These are phyloP conservation scores for Paecilomyces variotii DNA, from an alignment of 2,329 filamentous ascomycete species.

Conservation along the genomic window DNA sequence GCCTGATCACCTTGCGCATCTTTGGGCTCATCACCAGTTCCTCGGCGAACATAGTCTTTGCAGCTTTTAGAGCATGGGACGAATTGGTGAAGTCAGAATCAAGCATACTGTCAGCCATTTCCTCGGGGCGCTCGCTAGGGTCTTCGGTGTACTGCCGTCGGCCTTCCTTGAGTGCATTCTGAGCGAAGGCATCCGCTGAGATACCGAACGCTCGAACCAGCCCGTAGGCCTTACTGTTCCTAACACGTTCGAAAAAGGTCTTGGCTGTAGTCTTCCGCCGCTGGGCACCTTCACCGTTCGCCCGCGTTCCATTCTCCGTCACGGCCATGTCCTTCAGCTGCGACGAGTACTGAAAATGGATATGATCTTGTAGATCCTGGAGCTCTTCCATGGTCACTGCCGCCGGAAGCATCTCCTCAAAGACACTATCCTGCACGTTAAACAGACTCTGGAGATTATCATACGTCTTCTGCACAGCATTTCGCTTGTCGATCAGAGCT, in stretches of 20 bases:
- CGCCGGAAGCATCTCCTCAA: slow-evolving; percentile 72
- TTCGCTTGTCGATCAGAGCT: slow-evolving; percentile 84
- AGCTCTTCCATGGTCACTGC: slow-evolving; percentile 88
- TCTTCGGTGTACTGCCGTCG: slow-evolving; percentile 81
- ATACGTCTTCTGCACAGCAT: slow-evolving; percentile 70
- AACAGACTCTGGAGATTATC: slow-evolving; percentile 63
- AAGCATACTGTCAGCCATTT: slow-evolving; percentile 73
- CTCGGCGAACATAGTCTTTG: slow-evolving; percentile 82
- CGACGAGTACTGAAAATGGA: slow-evolving; percentile 85
- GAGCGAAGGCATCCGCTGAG: slow-evolving; percentile 76
- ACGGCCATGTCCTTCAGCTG: slow-evolving; percentile 73
- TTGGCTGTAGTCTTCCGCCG: slow-evolving; percentile 76
- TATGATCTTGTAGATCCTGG: slow-evolving; percentile 91
- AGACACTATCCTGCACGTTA: slow-evolving; percentile 61
- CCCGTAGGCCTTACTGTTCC: slow-evolving; percentile 68
- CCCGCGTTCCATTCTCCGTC: slow-evolving; percentile 23
- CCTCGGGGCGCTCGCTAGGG: slow-evolving; percentile 67
- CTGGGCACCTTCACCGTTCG: slow-evolving; percentile 59
- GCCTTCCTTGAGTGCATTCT: slow-evolving; percentile 72
- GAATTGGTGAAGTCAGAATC: slow-evolving; percentile 67
- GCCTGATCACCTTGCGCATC: slow-evolving; percentile 78
- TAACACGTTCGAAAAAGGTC: slow-evolving; percentile 73
- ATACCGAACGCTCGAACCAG: slow-evolving; percentile 88
- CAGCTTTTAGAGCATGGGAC: slow-evolving; percentile 66
- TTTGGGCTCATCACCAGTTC: slow-evolving; percentile 82